phyloP scores from a whole-genome alignment of 208 protist genomes.

The Trypanosoma theileri region DNA sequence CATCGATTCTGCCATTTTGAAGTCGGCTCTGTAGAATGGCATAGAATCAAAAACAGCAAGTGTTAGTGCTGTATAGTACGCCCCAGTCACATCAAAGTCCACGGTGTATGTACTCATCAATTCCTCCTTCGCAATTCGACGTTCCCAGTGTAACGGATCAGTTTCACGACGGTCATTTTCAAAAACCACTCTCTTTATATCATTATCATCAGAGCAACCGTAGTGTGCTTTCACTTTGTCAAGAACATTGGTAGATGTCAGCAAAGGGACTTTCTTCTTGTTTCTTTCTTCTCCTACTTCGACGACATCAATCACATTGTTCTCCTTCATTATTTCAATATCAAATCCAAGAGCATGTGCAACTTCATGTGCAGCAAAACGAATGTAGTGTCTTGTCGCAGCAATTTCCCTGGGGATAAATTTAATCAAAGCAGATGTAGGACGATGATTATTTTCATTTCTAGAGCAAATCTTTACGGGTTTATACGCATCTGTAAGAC shows the following conservation, averaged over 20 bases:
- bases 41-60: constrained; percentile 72
- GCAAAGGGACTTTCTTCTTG: not conserved
- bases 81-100: too few relatives aligned
- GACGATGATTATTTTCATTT: too few relatives aligned
- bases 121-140: constrained; percentile 31
- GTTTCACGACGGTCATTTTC: constrained; percentile 18
- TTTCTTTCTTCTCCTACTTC: not conserved
- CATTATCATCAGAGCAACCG: constrained; percentile 10
- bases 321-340: not conserved
- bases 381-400: not conserved
- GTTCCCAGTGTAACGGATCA: constrained; percentile 29
- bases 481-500: too few relatives aligned
- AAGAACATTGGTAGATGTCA: constrained; percentile 28
- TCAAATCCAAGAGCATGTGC: constrained; percentile 34
- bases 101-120: constrained; percentile 17
- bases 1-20: constrained; percentile 56
- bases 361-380: constrained; percentile 28
- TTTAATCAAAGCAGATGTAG: too few relatives aligned
- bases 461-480: too few relatives aligned
- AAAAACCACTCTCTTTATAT: constrained; percentile 29
- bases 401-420: too few relatives aligned
- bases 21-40: constrained; percentile 74
- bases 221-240: constrained; percentile 27
- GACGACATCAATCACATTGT: not conserved
- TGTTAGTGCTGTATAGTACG: constrained; percentile 68